These are phyloP conservation scores for Meyerozyma guilliermondii DNA, from an alignment of 1,139 yeast genomes.

Conservation along the genomic window DNA sequence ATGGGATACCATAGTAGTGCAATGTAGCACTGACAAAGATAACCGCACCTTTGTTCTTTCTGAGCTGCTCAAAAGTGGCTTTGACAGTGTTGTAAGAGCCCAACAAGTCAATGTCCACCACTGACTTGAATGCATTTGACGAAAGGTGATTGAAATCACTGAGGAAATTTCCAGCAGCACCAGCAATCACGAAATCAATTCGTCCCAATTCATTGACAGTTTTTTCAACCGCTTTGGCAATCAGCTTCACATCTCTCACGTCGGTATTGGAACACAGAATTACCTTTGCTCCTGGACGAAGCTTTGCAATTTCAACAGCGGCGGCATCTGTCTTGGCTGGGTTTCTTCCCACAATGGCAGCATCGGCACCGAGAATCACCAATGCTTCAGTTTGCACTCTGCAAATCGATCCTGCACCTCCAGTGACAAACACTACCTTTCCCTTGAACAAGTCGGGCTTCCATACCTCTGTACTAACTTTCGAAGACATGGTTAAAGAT, in stretches of 20 bases:
- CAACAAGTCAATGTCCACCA: conserved; percentile 15
- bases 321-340: conserved; percentile 17
- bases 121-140: conserved; percentile 21
- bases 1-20: conserved; percentile 15
- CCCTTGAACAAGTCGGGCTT: conserved; percentile 13
- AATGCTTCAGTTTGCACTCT: conserved; percentile 23
- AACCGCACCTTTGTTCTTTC: conserved; percentile 21
- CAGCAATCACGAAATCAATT: conserved; percentile 23
- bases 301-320: conserved; percentile 10
- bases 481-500: background rate
- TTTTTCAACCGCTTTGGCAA: conserved; percentile 17
- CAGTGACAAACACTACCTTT: conserved; percentile 20
- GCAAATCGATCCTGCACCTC: conserved; percentile 25
- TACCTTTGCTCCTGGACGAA: conserved; percentile 19
- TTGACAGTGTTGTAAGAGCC: conserved; percentile 14
- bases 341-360: conserved; percentile 23
- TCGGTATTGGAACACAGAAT: conserved; percentile 16
- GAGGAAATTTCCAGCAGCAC: conserved; percentile 26
- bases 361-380: conserved; percentile 23
- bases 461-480: conserved; percentile 6
- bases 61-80: conserved; percentile 19
- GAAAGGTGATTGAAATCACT: conserved; percentile 24
- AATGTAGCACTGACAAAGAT: conserved; percentile 18
- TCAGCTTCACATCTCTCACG: conserved; percentile 17
- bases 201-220: conserved; percentile 21